Base-by-base conservation (phyloP, 306 rosid genomes). In the Quercus berberidifolia region DNA sequence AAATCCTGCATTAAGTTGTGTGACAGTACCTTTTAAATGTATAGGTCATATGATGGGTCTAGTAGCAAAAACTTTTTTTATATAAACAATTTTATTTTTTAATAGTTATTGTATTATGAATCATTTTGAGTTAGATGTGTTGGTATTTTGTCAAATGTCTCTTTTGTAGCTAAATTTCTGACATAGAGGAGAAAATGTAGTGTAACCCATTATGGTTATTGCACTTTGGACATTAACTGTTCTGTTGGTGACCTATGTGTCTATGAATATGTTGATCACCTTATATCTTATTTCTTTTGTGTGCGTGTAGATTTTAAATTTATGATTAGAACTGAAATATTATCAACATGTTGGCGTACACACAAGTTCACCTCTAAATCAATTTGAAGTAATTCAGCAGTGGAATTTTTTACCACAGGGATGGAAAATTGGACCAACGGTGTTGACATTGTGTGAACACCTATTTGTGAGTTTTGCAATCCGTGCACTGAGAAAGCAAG, bases 391-490 rank as follows among this genome's bases (percentile, higher is more conserved):
- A 71, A 76, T 17, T 85, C 35, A 80, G 76, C 25, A 6, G 8
- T 68, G 72, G 62, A 69, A 72, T 63, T 35, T 58, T 78, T 70
- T 60, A 54, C 72, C 55, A 60, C 97, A 95, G 97, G 97, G 87
- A 82, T 93, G 98, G 96, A 86, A 80, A 81, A 84, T 95, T 26
- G 97, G 94, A 67, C 98, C 98, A 30, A 91, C 97, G 21, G 75
- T 93, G 74, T 69, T 87, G 82, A 95, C 98, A 28, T 79, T 95
- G 82, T 85, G 91, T 73, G 97, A 95, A 75, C 99, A 95, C 82
- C 92, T 95, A 10, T 87, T 93, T 6, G 99, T 95, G 74, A 91
- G 99, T 89, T 95, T 93, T 38, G 91, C 94, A 35, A 95, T 95
- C 68, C 99, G 98, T 63, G 82, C 80, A 43, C 85, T 95, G 80